These are phyloP conservation scores for Gonapodya prolifera DNA, from an alignment of 192 early-diverging fungal genomes.

Conservation along the genomic window DNA sequence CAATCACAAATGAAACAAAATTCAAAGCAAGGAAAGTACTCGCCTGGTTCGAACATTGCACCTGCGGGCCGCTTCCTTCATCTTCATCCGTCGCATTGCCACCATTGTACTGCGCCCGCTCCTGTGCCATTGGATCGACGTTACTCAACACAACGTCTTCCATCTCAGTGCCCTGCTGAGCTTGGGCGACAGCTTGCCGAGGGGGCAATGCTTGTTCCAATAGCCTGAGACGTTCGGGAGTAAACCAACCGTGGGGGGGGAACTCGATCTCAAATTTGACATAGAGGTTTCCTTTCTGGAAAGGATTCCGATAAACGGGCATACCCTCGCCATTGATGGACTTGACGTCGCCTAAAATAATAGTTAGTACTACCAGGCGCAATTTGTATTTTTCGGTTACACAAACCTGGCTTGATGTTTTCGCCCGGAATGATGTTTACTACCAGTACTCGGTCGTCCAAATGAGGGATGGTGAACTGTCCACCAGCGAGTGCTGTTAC, in stretches of 20 bases:
- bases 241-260: conserved; percentile 74
- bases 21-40: not conserved
- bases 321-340: conserved; percentile 83
- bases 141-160: conserved; percentile 78
- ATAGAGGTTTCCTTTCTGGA: conserved; percentile 82
- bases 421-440: conserved; percentile 91
- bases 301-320: conserved; percentile 62
- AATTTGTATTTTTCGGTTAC: not conserved
- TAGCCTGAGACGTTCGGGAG: conserved; percentile 49
- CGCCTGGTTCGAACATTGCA: conserved; percentile 90
- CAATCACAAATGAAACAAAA: not conserved
- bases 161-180: conserved; percentile 37
- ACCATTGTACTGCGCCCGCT: conserved; percentile 31
- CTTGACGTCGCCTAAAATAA: conserved; percentile 51
- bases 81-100: conserved; percentile 61
- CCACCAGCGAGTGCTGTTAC: conserved; percentile 93
- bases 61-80: conserved; percentile 50
- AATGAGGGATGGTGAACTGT: conserved; percentile 76
- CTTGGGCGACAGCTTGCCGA: conserved; percentile 35
- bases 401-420: conserved; percentile 72
- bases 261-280: conserved; percentile 89
- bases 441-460: conserved; percentile 80
- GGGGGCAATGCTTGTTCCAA: conserved; percentile 77
- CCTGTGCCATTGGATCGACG: conserved; percentile 60
- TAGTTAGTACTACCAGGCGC: not conserved